Evolutionary conservation across 768 basidiomycete genomes (phyloP), one percentile per base, ranked within the genome.

Genomic region (Neoboletus magnificus): DNA sequence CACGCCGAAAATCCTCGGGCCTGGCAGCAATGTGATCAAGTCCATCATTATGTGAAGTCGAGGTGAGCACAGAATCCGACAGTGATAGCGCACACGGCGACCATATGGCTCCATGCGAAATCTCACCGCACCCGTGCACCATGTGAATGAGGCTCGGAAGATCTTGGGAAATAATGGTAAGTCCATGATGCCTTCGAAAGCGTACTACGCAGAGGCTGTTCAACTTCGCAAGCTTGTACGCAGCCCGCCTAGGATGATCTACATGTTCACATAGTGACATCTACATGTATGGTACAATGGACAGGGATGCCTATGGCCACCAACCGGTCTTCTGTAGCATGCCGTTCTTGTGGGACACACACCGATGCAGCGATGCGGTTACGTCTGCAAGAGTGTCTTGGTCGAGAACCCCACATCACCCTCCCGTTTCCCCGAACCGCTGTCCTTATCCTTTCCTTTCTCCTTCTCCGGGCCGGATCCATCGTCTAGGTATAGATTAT

Each of bases 401-500:
- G 39, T 55, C 13, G 55, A 33, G 52, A 48, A 37, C 29, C 45
- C 57, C 10, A 47, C 30, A 41, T 67, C 57, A 12, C 53, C 69
- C 51, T 69, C 68, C 41, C 66, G 66, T 50, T 69, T 74, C n/a
- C 67, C 70, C 33, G 44, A 40, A 35, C 55, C 41, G 11, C 23
- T 55, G 16, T 73, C 76, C 62, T 61, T 71, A 18, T 67, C 76
- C 52, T 74, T 75, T 29, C 68, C 75, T 54, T 75, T 76, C 37
- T 73, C 76, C 41, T 72, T 76, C 52, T 71, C 72, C 5, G 48
- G 61, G 41, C 35, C 52, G 5, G 68, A 40, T 47, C 70, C 74
- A 42, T 90, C 89, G 40, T 91, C 89, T 57, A 79, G 77, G 63
- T 91, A 91, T 59, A 91, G 76, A 36, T 85, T 81, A 61, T 95